These are phyloP conservation scores for Saccharomyces hybrid DNA, from an alignment of 1,139 yeast genomes.

Conservation along the genomic window DNA sequence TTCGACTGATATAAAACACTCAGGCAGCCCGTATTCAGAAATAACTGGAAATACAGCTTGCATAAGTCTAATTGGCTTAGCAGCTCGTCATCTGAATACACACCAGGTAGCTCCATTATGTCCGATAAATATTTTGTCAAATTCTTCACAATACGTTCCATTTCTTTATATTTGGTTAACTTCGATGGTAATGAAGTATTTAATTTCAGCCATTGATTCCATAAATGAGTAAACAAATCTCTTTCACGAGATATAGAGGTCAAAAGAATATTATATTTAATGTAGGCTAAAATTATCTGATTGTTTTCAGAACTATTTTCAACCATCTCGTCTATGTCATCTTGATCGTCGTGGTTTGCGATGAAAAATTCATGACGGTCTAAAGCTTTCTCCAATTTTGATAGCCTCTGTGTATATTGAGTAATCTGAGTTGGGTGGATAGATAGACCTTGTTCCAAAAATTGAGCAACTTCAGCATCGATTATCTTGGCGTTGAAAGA, in stretches of 20 bases:
- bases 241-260: conserved; percentile 68
- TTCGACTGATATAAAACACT: conserved; percentile 25
- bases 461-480: conserved; percentile 67
- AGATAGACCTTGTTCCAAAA: conserved; percentile 34
- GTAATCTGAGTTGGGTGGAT: conserved; percentile 28
- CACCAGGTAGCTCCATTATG: conserved; percentile 80
- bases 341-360: conserved; percentile 31
- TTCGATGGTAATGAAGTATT: conserved; percentile 39
- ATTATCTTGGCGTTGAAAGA: conserved; percentile 58
- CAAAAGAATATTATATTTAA: conserved; percentile 59
- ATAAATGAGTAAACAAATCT: conserved; percentile 38
- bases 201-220: conserved; percentile 24
- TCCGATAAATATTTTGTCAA: conserved; percentile 37
- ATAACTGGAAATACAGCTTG: conserved; percentile 17
- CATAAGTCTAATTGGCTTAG: conserved; percentile 41
- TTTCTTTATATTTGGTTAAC: conserved; percentile 31
- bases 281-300: conserved; percentile 67
- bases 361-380: conserved; percentile 46
- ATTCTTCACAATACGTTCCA: conserved; percentile 27
- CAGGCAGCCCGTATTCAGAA: conserved; percentile 22
- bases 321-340: conserved; percentile 24
- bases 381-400: conserved; percentile 51
- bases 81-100: conserved; percentile 72
- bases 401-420: conserved; percentile 42
- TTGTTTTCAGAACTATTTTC: conserved; percentile 56